Base-by-base conservation (phyloP, 805 yeast species). In the Suhomyces xylopsoci region DNA sequence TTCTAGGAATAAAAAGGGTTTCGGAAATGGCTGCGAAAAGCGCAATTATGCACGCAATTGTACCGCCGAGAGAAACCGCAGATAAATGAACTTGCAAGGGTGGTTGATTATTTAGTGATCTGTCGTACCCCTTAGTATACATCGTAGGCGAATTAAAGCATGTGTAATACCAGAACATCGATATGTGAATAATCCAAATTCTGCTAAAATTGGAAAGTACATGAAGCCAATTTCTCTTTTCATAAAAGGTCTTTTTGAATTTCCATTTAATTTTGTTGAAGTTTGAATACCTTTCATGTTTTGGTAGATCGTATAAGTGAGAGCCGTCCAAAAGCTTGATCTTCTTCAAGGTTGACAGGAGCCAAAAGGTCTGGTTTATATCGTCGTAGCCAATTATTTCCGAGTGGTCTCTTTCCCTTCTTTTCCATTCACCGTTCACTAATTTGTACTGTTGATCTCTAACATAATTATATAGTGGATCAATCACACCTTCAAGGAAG, bases 381-480 rank as follows among this genome's bases (percentile, higher is more conserved):
- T 81, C 84, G 60, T 81, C 84, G 58, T 87, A 67, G 56, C 88
- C 80, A 66, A 84, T 63, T 64, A 84, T 74, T 58, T 80, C 65
- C 66, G 77, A 65, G 74, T 84, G 94, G 70, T 90, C 94, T 59
- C 79, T 79, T 62, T 84, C 91, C 55, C 84, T 81, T 68, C 84
- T 81, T 36, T 78, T 76, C 70, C 79, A 82, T 50, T 71, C 72
- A 3, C 86, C 89, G 45, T 82, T 81, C 24, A 69, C 53, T 7
- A 77, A 64, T 58, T 81, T 82, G 65, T 81, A 85, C 26, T 84
- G 87, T 70, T 90, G 96, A 55, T 80, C 81, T 57, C 87, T 79
- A 36, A 88, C 74, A 63, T 77, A 90, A 50, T 71, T 67, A 71
- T 87, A 81, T 15, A 81, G 47, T 1, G 84, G 84, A 4, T 77